Evolutionary conservation across 2,329 filamentous ascomycete species (phyloP).

Genomic region (Byssochlamys sp.): DNA sequence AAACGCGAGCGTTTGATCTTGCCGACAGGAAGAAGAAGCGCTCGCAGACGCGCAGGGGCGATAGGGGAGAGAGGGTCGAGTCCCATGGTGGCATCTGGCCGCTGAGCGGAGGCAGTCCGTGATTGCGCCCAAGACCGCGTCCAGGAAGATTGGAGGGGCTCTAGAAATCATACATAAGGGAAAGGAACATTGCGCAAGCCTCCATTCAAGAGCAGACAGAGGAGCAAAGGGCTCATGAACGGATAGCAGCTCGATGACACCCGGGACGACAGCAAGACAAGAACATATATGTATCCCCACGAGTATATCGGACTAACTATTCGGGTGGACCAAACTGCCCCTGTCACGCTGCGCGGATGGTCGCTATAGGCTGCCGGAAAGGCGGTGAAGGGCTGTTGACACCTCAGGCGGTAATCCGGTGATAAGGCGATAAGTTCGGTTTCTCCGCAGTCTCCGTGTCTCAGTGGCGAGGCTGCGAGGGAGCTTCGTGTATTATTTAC

Average conservation of each 20-base stretch:
- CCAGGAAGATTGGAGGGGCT: conserved; percentile 14
- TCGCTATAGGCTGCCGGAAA: background rate
- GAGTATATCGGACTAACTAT: background rate
- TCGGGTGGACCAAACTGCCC: background rate
- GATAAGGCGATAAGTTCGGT: background rate
- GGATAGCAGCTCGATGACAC: background rate
- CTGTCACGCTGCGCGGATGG: background rate
- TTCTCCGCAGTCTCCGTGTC: background rate
- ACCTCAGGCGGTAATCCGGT: background rate
- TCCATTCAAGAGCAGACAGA: background rate
- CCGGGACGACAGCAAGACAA: background rate
- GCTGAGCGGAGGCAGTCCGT: conserved; percentile 22
- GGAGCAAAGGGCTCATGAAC: background rate
- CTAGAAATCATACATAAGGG: conserved; percentile 15
- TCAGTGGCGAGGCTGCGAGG: background rate
- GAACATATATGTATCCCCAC: background rate
- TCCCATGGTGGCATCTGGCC: conserved; percentile 58
- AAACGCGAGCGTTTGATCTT: conserved; percentile 77
- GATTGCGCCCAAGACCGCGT: conserved; percentile 24
- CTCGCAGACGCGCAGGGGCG: conserved; percentile 82
- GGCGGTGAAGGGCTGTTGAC: background rate
- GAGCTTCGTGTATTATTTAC: background rate
- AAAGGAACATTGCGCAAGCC: background rate
- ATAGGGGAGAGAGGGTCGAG: conserved; percentile 82
- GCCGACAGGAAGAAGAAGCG: conserved; percentile 75